Evolutionary conservation across 2,329 filamentous ascomycete species (phyloP).

Genomic region (Trichophyton simii): DNA sequence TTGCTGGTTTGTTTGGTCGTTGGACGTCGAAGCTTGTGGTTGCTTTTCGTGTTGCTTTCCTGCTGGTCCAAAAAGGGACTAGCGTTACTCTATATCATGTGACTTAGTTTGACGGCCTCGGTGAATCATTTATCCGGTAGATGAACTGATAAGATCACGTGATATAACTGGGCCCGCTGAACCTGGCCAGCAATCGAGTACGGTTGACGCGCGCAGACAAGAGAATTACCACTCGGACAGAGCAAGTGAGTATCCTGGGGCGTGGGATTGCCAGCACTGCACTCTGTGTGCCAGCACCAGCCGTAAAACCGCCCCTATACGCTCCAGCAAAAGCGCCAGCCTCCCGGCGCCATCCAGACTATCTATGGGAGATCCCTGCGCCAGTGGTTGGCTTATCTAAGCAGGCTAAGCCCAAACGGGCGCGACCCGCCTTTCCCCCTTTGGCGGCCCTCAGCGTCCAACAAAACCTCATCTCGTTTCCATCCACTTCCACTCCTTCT

Average conservation of each 20-base stretch:
- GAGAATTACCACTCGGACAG: too few species aligned
- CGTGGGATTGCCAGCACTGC: too few species aligned
- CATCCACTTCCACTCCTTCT: constrained; percentile 10
- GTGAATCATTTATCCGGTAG: not conserved
- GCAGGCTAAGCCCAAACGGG: constrained; percentile 9
- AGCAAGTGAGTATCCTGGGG: too few species aligned
- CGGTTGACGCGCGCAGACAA: too few species aligned
- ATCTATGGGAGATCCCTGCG: not conserved
- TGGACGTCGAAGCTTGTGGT: not conserved
- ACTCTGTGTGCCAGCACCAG: too few species aligned
- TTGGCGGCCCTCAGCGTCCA: constrained; percentile 8
- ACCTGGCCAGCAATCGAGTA: not conserved
- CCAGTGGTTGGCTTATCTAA: not conserved
- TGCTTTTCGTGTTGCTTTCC: not conserved
- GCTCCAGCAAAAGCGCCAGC: too few species aligned
- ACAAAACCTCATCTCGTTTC: constrained; percentile 12
- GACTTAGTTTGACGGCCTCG: not conserved
- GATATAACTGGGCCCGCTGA: not conserved
- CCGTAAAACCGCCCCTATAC: too few species aligned
- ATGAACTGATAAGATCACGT: not conserved
- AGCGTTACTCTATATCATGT: not conserved
- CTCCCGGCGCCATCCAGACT: not conserved
- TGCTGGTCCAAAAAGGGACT: not conserved
- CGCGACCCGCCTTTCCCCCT: constrained; percentile 11
- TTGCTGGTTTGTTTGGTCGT: not conserved